Evolutionary conservation across 805 yeast genomes (phyloP).

Genomic region (Starmerella powellii): DNA sequence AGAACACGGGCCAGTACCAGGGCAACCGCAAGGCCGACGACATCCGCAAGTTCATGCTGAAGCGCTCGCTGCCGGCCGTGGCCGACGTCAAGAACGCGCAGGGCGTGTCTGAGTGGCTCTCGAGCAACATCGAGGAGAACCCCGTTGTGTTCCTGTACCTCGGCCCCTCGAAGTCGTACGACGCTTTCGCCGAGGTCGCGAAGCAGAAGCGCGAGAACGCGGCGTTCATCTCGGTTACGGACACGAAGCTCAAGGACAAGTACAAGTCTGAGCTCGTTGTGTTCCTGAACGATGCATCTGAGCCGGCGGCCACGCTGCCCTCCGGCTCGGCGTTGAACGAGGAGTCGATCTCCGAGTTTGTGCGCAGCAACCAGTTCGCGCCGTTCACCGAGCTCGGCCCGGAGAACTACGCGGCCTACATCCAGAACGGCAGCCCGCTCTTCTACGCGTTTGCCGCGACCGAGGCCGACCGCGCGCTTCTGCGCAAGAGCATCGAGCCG

Average conservation of each 20-base stretch:
- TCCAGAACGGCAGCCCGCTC: constrained; percentile 60
- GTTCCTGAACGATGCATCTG: constrained; percentile 28
- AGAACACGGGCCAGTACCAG: constrained; percentile 49
- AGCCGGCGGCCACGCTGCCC: constrained; percentile 12
- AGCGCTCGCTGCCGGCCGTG: constrained; percentile 72
- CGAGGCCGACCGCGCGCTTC: constrained; percentile 51
- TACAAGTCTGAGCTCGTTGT: constrained; percentile 37
- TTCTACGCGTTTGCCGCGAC: constrained; percentile 77
- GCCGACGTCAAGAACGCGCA: constrained; percentile 37
- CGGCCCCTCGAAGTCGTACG: constrained; percentile 36
- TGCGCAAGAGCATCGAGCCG: constrained; percentile 41
- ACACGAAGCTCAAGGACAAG: constrained; percentile 30
- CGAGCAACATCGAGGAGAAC: constrained; percentile 14
- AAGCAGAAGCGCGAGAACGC: constrained; percentile 48
- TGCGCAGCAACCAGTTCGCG: constrained; percentile 59
- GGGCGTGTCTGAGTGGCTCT: constrained; percentile 40
- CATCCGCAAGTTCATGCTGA: constrained; percentile 65
- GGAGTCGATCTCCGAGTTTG: constrained; percentile 37
- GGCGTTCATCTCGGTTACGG: constrained; percentile 40
- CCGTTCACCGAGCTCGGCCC: constrained; percentile 80
- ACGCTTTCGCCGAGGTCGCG: constrained; percentile 55
- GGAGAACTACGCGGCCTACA: constrained; percentile 61
- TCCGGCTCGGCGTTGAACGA: constrained; percentile 26
- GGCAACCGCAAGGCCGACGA: constrained; percentile 79
- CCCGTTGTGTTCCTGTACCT: constrained; percentile 40